A percentile compares a stretch with the other conserved stretches of the same genome.
Evolutionary conservation across 108 stramenopile genomes (phyloP).

Genomic region (Stephanodiscus minutulus): DNA sequence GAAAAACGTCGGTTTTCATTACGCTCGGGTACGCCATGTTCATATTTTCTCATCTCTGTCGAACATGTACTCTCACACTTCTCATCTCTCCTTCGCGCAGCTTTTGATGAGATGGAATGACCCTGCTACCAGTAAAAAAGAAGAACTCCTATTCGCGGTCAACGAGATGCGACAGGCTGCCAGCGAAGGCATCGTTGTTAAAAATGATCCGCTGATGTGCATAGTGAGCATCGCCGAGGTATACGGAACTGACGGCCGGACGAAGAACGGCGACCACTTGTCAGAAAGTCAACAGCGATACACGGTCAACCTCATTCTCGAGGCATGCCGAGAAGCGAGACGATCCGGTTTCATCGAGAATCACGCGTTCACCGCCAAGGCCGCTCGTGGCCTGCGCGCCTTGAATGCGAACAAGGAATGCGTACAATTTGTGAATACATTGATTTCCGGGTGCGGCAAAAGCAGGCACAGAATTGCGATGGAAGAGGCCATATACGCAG

Average conservation of each 20-base stretch:
- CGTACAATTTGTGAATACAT: conserved; percentile 33
- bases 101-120: conserved; percentile 81
- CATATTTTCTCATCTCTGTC: background rate
- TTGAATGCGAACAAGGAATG: conserved; percentile 44
- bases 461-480: conserved; percentile 36
- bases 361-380: conserved; percentile 39
- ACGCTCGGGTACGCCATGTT: conserved; percentile 49
- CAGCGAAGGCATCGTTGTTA: conserved; percentile 40
- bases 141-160: conserved; percentile 65
- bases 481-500: conserved; percentile 42
- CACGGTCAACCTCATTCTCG: conserved; percentile 40
- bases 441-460: conserved; percentile 18
- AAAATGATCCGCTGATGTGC: conserved; percentile 45
- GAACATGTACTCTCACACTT: background rate
- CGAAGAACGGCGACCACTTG: background rate
- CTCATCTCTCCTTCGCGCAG: conserved; percentile 15
- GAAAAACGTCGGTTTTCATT: conserved; percentile 58
- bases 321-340: conserved; percentile 44
- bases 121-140: conserved; percentile 53
- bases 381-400: conserved; percentile 31
- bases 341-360: conserved; percentile 33
- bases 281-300: conserved; percentile 26
- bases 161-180: conserved; percentile 52
- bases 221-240: conserved; percentile 42
- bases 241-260: conserved; percentile 14